Base-by-base conservation (phyloP, 2,329 filamentous ascomycete genomes). In the Fusarium burgessii region DNA sequence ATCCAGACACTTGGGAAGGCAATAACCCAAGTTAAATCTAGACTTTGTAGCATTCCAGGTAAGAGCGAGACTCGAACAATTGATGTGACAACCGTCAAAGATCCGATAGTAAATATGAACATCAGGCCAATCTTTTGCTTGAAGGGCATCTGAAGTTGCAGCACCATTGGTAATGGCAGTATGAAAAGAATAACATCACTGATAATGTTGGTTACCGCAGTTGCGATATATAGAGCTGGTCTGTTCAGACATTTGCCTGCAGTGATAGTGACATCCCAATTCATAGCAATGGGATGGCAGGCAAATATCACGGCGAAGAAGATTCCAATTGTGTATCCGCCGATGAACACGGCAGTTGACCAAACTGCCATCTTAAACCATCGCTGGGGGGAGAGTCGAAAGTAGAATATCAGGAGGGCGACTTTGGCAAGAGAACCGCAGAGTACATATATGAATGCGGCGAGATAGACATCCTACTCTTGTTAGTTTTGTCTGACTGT, bases 141-240 rank as follows among this genome's bases (percentile, higher is more conserved):
- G 27, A 71, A 69, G 0, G 84, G 83, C 38, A 87, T 80, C 51
- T 84, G 81, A 1, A 87, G 73, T n/a, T 77, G 78, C 29, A 83
- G 72, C 1, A 87, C 78, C 38, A 85, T 84, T 1, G 81, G 82
- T 32, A 87, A 80, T 0, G 85, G 85, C 4, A 87, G 71, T 1
- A 80, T 68, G 50, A 85, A 84, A 18, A 86, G 80, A 9, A 86
- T 69, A 7, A 87, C 54, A 68, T 87, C 84, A 11, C 84, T 84
- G 18, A 81, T 58, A 47, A 87, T 84, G 62, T 86, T 86, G 20
- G 84, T 77, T 6, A 80, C 81, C 0, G 84, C 84, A 17, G 85
- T 86, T 38, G 82, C 79, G 35, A 87, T 82, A 72, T 86, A 87
- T 29, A 87, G 81, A 3, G 80, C 77, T n/a, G 84, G 80, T 25